Percentiles rank a stretch among this genome's conserved stretches.
Conservation (phyloP, 2,329 filamentous ascomycete species). For the Fusarium nodosum region DNA sequence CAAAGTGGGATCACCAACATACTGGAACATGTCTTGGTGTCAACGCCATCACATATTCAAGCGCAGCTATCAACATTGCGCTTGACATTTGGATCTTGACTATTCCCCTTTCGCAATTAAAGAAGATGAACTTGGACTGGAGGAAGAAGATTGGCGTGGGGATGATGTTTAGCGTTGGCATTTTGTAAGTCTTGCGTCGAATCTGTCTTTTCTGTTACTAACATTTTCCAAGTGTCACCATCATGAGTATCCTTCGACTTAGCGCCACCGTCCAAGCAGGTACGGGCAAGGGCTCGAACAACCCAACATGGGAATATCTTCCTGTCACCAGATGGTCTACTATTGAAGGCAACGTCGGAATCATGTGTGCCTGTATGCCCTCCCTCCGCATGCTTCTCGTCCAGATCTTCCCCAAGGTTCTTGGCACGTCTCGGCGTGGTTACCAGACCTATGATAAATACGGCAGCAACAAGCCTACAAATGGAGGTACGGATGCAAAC, state of each 20-base stretch:
- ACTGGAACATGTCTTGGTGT: conserved; percentile 63
- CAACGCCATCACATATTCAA: conserved; percentile 64
- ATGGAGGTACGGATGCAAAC: conserved; percentile 22
- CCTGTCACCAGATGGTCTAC: conserved; percentile 54
- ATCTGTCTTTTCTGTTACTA: not conserved
- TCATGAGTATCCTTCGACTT: conserved; percentile 57
- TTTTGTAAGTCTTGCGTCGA: conserved; percentile 54
- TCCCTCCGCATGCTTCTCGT: conserved; percentile 55
- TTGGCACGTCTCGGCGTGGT: conserved; percentile 49
- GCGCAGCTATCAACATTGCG: conserved; percentile 66
- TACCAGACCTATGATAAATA: conserved; percentile 48
- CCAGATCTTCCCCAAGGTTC: conserved; percentile 56
- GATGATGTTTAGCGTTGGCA: conserved; percentile 65
- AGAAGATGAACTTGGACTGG: conserved; percentile 59
- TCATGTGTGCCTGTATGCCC: conserved; percentile 58
- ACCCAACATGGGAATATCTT: conserved; percentile 55
- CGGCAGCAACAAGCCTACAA: conserved; percentile 26
- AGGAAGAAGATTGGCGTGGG: conserved; percentile 64
- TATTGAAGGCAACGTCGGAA: conserved; percentile 57
- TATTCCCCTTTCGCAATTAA: conserved; percentile 63
- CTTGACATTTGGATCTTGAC: conserved; percentile 67
- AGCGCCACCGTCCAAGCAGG: conserved; percentile 52
- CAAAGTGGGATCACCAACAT: conserved; percentile 59
- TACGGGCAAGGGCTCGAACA: conserved; percentile 41
- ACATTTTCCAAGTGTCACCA: conserved; percentile 50